A percentile compares a stretch with the other conserved stretches of the same genome.
These are phyloP conservation scores for Termitomyces sp. DNA, from an alignment of 1,284 basidiomycete species.

Conservation along the genomic window DNA sequence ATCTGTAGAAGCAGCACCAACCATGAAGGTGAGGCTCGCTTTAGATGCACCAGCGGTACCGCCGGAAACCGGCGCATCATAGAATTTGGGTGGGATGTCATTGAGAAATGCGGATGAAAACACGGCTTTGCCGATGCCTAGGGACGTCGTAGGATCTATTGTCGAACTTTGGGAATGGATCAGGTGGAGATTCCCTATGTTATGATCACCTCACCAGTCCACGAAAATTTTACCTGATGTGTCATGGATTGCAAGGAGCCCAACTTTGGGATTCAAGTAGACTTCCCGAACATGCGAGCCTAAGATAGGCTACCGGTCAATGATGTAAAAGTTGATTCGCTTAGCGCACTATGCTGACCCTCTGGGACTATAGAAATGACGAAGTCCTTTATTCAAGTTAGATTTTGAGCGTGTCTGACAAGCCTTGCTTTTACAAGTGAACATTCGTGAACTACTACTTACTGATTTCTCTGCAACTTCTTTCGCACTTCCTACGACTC, in stretches of 20 bases:
- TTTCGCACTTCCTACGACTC: slow-evolving; percentile 23
- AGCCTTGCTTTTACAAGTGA: not conserved
- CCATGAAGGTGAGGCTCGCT: slow-evolving; percentile 36
- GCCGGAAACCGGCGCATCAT: slow-evolving; percentile 36
- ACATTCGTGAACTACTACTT: slow-evolving; percentile 10
- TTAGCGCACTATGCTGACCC: slow-evolving; percentile 19
- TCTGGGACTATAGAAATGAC: slow-evolving; percentile 37
- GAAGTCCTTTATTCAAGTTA: slow-evolving; percentile 25
- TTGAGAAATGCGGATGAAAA: slow-evolving; percentile 9
- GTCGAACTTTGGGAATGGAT: slow-evolving; percentile 31
- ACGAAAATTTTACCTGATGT: slow-evolving; percentile 35
- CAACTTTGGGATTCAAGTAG: slow-evolving; percentile 29
- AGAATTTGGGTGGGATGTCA: slow-evolving; percentile 26
- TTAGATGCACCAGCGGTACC: slow-evolving; percentile 35
- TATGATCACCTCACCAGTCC: slow-evolving; percentile 28
- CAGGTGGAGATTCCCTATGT: not conserved
- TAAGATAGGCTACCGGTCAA: slow-evolving; percentile 8
- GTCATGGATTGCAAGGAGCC: slow-evolving; percentile 28
- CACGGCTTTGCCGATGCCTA: slow-evolving; percentile 27
- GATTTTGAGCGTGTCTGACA: not conserved
- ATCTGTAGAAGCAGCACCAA: slow-evolving; percentile 29
- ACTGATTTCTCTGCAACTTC: slow-evolving; percentile 35
- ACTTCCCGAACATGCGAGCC: slow-evolving; percentile 34
- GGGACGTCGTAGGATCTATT: slow-evolving; percentile 33
- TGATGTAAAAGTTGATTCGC: not conserved